Evolutionary conservation across 23 red algal species (phyloP).

Genomic region (Chondrus crispus): DNA sequence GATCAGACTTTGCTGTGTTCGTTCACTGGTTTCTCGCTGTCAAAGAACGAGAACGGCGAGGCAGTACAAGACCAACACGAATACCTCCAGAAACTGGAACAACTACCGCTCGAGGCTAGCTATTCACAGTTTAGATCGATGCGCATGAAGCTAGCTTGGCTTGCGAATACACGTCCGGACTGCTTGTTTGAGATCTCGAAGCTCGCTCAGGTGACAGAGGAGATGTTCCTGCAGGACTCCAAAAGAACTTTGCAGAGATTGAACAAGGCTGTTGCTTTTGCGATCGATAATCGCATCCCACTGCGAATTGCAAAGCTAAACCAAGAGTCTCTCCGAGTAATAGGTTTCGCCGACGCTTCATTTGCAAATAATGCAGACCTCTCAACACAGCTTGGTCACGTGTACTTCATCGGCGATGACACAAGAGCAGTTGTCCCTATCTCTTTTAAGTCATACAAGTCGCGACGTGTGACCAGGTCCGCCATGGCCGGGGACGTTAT

Average conservation of each 20-base stretch:
- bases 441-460: no score
- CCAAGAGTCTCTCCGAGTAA: no score
- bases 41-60: background rate
- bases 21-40: background rate
- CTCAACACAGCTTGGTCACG: no score
- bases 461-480: no score
- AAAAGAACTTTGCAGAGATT: background rate
- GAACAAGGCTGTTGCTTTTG: slow-evolving; percentile 22
- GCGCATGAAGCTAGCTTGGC: slow-evolving; percentile 55
- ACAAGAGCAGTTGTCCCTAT: no score
- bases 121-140: slow-evolving; percentile 15
- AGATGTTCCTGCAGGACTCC: background rate
- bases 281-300: background rate
- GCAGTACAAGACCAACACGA: slow-evolving; percentile 1
- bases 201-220: slow-evolving; percentile 16
- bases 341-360: no score
- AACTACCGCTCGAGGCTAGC: background rate
- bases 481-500: no score
- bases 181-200: slow-evolving; percentile 45
- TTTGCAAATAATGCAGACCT: no score
- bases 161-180: slow-evolving; percentile 31
- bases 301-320: background rate
- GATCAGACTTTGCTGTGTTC: background rate
- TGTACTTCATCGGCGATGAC: no score
- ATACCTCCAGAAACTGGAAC: slow-evolving; percentile 39